Conservation (phyloP, 306 rosid species). For the Gillenia trifoliata region DNA sequence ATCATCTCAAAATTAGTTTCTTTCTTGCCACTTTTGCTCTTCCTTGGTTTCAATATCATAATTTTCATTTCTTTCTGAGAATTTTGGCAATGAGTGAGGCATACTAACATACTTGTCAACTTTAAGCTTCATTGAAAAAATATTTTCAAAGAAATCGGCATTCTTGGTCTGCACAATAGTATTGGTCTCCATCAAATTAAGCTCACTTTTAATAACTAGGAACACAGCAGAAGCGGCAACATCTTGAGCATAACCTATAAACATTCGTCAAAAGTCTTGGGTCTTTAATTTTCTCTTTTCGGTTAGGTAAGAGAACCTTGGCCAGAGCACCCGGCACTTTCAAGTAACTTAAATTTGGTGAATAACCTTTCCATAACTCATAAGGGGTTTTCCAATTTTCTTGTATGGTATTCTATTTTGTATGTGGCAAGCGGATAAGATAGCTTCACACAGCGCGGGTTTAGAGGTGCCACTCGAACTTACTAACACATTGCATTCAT, state of each 20-base stretch:
- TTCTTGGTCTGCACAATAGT: not conserved
- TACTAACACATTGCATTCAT: not conserved
- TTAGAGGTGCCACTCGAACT: not conserved
- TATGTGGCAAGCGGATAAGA: not conserved
- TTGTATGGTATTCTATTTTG: slow-evolving; percentile 9
- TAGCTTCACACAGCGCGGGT: not conserved
- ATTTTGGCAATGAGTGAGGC: not conserved
- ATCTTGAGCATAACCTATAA: not conserved
- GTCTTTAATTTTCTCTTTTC: not conserved
- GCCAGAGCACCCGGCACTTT: slow-evolving; percentile 5
- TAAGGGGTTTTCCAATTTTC: not conserved
- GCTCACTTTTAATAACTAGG: not conserved
- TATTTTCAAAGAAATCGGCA: not conserved
- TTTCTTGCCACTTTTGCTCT: not conserved
- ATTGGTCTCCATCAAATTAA: not conserved
- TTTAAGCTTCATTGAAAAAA: not conserved
- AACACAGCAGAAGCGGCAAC: not conserved
- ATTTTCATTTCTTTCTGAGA: not conserved
- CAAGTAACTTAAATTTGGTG: not conserved
- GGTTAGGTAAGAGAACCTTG: not conserved
- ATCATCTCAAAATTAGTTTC: not conserved
- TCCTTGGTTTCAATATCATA: not conserved
- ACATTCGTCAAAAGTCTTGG: not conserved
- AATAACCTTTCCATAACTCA: not conserved
- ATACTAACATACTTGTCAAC: not conserved